Evolutionary conservation across 371 early-diverging fungal species (phyloP), one percentile per base, ranked within the genome.

Genomic region (Rhizopus stolonifer): DNA sequence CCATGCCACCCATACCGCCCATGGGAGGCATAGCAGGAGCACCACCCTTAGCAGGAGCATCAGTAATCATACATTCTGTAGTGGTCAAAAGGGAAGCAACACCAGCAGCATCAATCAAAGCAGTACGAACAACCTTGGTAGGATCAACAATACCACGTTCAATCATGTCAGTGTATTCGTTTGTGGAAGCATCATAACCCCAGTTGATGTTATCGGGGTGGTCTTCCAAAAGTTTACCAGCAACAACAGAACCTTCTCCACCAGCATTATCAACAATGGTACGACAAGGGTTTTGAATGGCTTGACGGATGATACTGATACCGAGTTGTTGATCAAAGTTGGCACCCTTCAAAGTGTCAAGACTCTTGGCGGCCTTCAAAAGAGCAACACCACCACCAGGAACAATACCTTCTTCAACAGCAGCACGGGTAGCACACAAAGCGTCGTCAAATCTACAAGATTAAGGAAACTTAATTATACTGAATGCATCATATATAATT

Each of bases 291-390:
- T 87, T 88, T 70, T 87, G 86, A 63, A 96, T 89, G 25, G 97
- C 98, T 65, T 92, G 88, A 57, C 86, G 83, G 61, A 98, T 86
- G 56, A 97, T 94, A 82, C 89, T 92, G 69, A 98, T 81, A 65
- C 98, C 98, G 46, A 98, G 84, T 72, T 90, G 86, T 77, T 96
- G 96, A 77, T 98, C 98, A 88, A 97, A 97, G 92, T 93, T 96
- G 40, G 81, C 90, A 42, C 84, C 86, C 83, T 90, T 88, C 61
- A 96, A 55, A 19, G 54, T 63, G 11, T 83, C 85, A 9, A 98
- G 82, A 59, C 86, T 67, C 70, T 84, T 84, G 69, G 87, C 83
- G 11, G 96, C 89, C 88, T 96, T 97, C 56, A 98, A 81, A 52
- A 98, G 81, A 17, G 97, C 96, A 46, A 91, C 87, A 66, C 97